Evolutionary conservation across 2,329 filamentous ascomycete genomes (phyloP).

Genomic region (Juglanconis sp.): DNA sequence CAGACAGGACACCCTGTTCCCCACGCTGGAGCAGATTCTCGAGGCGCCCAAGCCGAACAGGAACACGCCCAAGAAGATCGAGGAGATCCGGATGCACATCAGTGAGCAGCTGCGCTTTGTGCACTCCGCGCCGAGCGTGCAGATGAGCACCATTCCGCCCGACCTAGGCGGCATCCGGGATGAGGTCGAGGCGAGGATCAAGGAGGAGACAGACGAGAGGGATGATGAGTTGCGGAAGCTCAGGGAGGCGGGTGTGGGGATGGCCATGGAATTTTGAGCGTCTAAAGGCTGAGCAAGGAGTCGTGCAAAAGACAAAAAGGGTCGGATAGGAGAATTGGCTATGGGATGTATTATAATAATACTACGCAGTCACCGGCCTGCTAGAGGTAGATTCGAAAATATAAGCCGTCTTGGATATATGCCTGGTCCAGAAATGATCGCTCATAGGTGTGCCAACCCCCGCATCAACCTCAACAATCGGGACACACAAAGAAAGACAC

Average conservation of each 20-base stretch:
- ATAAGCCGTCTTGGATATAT: too few species aligned
- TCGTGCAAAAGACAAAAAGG: neutral
- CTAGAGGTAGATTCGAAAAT: too few species aligned
- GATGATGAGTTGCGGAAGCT: slow-evolving; percentile 51
- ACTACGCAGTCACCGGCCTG: too few species aligned
- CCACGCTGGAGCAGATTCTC: slow-evolving; percentile 71
- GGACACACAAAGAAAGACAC: too few species aligned
- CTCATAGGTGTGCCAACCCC: too few species aligned
- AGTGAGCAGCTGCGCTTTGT: slow-evolving; percentile 86
- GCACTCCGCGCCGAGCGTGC: slow-evolving; percentile 79
- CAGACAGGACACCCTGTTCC: slow-evolving; percentile 81
- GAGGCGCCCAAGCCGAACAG: slow-evolving; percentile 71
- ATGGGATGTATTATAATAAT: neutral
- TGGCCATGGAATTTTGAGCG: slow-evolving; percentile 49
- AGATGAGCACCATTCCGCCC: slow-evolving; percentile 76
- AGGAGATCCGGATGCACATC: slow-evolving; percentile 73
- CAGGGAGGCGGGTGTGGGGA: slow-evolving; percentile 56
- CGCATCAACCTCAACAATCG: too few species aligned
- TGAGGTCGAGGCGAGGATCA: slow-evolving; percentile 65
- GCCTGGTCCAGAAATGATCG: too few species aligned
- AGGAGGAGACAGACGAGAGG: slow-evolving; percentile 60
- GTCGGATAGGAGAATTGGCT: neutral
- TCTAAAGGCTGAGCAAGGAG: neutral
- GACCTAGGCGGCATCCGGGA: slow-evolving; percentile 67
- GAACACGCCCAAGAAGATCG: slow-evolving; percentile 72